phyloP scores from a whole-genome alignment of 805 yeast genomes.

The Candida rishiriensis region DNA sequence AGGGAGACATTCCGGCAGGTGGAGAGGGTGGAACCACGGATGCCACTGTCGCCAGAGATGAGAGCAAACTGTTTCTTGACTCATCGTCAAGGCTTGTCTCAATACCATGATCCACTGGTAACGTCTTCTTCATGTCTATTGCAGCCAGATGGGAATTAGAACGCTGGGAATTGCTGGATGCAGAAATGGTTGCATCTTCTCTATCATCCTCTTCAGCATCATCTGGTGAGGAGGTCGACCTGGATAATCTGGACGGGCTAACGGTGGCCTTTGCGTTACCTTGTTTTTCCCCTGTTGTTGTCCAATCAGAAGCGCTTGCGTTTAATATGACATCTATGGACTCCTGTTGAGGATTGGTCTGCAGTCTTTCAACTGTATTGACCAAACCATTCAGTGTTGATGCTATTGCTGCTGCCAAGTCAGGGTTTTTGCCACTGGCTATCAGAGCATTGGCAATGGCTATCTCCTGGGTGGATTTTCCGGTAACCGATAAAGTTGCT shows the following conservation, averaged over 20 bases:
- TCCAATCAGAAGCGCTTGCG: background rate
- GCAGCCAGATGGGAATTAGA: background rate
- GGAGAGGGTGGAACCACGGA: slow-evolving; percentile 17
- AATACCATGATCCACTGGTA: slow-evolving; percentile 1
- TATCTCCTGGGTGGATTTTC: slow-evolving; percentile 47
- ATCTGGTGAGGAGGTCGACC: slow-evolving; percentile 1
- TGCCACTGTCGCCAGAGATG: slow-evolving; percentile 19
- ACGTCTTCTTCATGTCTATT: background rate
- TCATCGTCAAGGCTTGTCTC: slow-evolving; percentile 8
- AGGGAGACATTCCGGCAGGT: slow-evolving; percentile 10
- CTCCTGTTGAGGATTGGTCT: slow-evolving; percentile 7
- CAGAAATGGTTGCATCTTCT: slow-evolving; percentile 3
- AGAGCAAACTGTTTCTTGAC: slow-evolving; percentile 3
- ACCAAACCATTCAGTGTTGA: slow-evolving; percentile 23
- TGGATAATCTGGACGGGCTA: slow-evolving; percentile 8
- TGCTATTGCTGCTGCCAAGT: slow-evolving; percentile 27
- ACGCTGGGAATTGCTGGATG: background rate
- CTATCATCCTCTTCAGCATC: background rate
- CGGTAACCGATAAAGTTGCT: slow-evolving; percentile 54
- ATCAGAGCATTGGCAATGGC: slow-evolving; percentile 46
- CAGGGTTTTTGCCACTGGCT: slow-evolving; percentile 48
- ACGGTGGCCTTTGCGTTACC: background rate
- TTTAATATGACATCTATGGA: background rate
- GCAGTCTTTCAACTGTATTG: slow-evolving; percentile 11
- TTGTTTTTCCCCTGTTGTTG: background rate